Conservation (phyloP, 1,284 basidiomycete species). For the Papiliotrema terrestris region DNA sequence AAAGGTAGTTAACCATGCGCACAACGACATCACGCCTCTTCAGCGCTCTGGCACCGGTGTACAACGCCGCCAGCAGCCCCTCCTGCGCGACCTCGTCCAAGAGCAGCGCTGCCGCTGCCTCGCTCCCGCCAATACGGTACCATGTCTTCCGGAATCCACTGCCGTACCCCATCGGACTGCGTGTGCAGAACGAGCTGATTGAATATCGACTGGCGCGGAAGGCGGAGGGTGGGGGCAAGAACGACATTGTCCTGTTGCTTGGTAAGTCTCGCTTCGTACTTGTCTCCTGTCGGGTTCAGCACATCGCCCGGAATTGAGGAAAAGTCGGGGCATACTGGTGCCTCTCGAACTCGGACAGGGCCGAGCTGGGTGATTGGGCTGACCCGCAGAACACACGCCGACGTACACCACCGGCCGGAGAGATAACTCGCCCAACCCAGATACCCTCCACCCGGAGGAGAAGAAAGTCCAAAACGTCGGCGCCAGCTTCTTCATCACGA, state of each 20-base stretch:
- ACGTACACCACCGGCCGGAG: conserved; percentile 91
- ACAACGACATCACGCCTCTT: neutral
- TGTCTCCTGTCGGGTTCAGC: no score
- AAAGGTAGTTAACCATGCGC: neutral
- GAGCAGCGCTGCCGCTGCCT: neutral
- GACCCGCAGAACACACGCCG: conserved; percentile 69
- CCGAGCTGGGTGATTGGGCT: neutral
- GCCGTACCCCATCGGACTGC: conserved; percentile 66
- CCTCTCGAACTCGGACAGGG: neutral
- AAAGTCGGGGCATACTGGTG: no score
- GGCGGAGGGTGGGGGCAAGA: conserved; percentile 32
- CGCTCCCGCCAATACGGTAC: conserved; percentile 62
- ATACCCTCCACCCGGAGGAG: conserved; percentile 63
- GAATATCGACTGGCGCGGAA: conserved; percentile 55
- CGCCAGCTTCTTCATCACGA: conserved; percentile 79
- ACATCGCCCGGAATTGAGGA: no score
- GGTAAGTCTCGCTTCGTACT: conserved; percentile 34
- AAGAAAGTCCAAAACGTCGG: conserved; percentile 67
- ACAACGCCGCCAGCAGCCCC: neutral
- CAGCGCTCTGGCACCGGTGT: neutral
- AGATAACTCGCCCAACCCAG: conserved; percentile 55
- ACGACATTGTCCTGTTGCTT: conserved; percentile 54
- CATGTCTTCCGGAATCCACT: conserved; percentile 70
- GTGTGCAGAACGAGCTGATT: conserved; percentile 67
- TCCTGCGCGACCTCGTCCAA: neutral